Conservation (phyloP, 768 basidiomycete genomes). For the Boletus huronensis region DNA sequence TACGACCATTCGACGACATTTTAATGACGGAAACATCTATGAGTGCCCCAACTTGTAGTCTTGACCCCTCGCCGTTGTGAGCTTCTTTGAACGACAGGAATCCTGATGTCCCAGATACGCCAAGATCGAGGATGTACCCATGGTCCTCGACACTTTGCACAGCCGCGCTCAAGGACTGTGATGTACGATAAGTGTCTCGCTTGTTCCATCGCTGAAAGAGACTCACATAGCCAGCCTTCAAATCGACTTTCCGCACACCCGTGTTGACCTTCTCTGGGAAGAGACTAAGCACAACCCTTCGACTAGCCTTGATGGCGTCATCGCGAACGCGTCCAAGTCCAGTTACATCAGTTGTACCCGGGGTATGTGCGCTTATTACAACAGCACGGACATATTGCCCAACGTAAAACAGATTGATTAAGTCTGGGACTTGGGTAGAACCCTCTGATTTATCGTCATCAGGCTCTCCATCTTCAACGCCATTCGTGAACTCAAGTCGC, state of each 20-base stretch:
- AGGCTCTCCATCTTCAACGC: constrained; percentile 42
- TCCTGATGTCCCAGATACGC: constrained; percentile 71
- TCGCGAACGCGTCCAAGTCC: constrained; percentile 63
- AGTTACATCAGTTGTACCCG: constrained; percentile 58
- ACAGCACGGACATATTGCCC: constrained; percentile 85
- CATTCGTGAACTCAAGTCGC: constrained; percentile 61
- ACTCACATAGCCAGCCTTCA: constrained; percentile 74
- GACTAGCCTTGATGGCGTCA: constrained; percentile 62
- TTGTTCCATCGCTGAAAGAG: not conserved
- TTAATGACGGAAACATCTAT: constrained; percentile 65
- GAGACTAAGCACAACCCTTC: constrained; percentile 82
- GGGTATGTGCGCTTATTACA: constrained; percentile 64
- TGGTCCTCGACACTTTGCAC: constrained; percentile 90
- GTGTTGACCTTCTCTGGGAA: constrained; percentile 81
- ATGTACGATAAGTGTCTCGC: not conserved
- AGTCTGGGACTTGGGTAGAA: constrained; percentile 52
- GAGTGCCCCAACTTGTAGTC: constrained; percentile 62
- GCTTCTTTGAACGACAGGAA: constrained; percentile 82
- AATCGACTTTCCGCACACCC: constrained; percentile 73
- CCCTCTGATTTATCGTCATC: constrained; percentile 43
- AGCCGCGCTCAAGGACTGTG: constrained; percentile 69
- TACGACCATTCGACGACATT: constrained; percentile 73
- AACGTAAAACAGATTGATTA: constrained; percentile 70
- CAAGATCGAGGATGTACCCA: constrained; percentile 88
- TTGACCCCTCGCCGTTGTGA: constrained; percentile 34